Base-by-base conservation (phyloP, 805 yeast genomes). In the Kockiozyma suomiensis region DNA sequence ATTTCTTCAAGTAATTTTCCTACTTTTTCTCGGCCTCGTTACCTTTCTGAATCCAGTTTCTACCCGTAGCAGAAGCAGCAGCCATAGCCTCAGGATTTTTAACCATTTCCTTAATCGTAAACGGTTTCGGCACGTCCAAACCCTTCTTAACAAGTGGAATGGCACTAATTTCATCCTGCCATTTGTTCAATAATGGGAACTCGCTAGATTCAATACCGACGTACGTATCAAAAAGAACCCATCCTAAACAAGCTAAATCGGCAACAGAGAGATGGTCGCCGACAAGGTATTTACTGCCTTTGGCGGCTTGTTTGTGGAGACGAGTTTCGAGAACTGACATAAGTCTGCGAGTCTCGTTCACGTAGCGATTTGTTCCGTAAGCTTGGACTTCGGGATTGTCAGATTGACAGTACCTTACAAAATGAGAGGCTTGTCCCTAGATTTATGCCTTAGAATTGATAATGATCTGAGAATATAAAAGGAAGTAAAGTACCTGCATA, bases 111-210 rank as follows among this genome's bases (percentile, higher is more conserved):
- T 50, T 58, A 25, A 54, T 58, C 48, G 19, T 54, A 35, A 54
- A 48, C 41, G 50, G 40, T 17, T 48, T 19, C 6, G 72, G 71
- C 13, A 62, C 69, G 59, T 65, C 62, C 28, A 69, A 30, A 3
- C 72, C 72, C 59, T 61, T 66, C 51, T 56, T 40, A 17, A 90
- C 96, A 1, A 91, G 90, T 13, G 93, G 93, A 72, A 96, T 82
- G 75, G 94, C 83, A 90, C 88, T 86, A 91, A 90, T 87, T 69
- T 84, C 85, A 72, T 88, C 87, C 13, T 96, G 87, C 96, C 96
- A 90, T 73, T 90, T 88, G 76, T 86, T 87, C 52, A 90, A 92
- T 72, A 87, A 89, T 45, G 83, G 83, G 35, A 78, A 74, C 25
- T 75, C 75, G 19, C 32, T 32, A 30, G 50, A 33, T 17, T 49